Base-by-base conservation (phyloP, 2,329 filamentous ascomycete genomes). In the Pezicula radicicola region DNA sequence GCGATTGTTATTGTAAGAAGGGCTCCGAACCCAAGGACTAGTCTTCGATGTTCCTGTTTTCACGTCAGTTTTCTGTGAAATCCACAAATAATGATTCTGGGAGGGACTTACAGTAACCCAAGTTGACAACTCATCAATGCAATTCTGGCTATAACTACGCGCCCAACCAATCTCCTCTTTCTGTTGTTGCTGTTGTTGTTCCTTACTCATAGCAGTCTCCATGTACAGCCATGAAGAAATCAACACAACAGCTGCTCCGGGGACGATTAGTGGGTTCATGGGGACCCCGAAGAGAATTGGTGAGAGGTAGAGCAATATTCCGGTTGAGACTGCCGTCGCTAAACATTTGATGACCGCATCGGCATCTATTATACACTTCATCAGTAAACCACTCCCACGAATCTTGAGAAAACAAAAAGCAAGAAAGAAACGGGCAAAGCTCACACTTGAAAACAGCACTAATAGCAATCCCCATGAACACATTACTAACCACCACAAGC, bases 361-460 rank as follows among this genome's bases (percentile, higher is more conserved):
- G 51, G 66, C 66, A 51, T 69, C 65, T 68, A 35, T 21, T 9
- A 16, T 5, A 21, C 13, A 27, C 16, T 43, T 25, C 9, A 13
- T 33, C 10, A 33, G 30, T 33, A 12, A 33, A 33, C 30, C 30
- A 33, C 30, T 33, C 12, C 9, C 3, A 33, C 30, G 10, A 33
- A 10, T 1, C 9, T 7, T 9, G 7, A 33, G 7, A 33, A 10
- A 13, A 30, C 7, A 2, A 30, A 12, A 30, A 30, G 7, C 28
- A 30, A 30, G 28, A 8, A 9, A 30, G 28, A 30, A 41, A 18
- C 44, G 19, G n/a, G 7, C 13, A 30, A 4, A 21, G 59, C 62
- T 55, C 46, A 66, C 66, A 69, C 52, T 66, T 68, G 55, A 68
- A 68, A 4, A 68, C 66, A 5, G 64, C 66, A n/a, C 65, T 68